A percentile compares a stretch with the other conserved stretches of the same genome.
These are phyloP conservation scores for Apiospora pterosperma DNA, from an alignment of 2,329 filamentous ascomycete genomes.

Conservation along the genomic window DNA sequence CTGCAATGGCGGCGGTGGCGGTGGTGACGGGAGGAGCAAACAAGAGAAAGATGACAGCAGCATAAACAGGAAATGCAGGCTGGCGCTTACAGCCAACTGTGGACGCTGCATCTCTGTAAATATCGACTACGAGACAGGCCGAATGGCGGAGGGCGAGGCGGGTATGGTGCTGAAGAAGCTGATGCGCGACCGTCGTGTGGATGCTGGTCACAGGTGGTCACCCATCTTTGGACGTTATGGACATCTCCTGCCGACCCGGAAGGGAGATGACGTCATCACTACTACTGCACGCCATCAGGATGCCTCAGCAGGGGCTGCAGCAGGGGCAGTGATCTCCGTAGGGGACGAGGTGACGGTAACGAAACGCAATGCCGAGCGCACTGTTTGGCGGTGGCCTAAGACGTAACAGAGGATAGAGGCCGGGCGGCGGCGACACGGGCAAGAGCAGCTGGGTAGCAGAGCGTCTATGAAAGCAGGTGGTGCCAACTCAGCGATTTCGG, in stretches of 20 bases:
- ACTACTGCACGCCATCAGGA: conserved; percentile 37
- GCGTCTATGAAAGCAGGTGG: neutral
- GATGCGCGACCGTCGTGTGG: conserved; percentile 67
- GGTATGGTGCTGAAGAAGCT: conserved; percentile 67
- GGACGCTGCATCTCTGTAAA: conserved; percentile 66
- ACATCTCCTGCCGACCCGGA: conserved; percentile 42
- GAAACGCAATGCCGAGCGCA: conserved; percentile 46
- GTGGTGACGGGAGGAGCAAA: neutral
- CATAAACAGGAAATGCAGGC: conserved; percentile 15
- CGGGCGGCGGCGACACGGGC: neutral
- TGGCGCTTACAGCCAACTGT: conserved; percentile 68
- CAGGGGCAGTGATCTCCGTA: conserved; percentile 37
- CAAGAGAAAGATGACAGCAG: neutral
- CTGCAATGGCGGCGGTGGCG: neutral
- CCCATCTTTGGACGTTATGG: conserved; percentile 73
- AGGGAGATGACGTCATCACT: conserved; percentile 23
- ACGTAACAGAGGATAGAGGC: neutral
- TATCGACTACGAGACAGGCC: conserved; percentile 67
- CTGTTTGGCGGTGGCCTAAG: conserved; percentile 50
- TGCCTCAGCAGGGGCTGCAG: neutral
- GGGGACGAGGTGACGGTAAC: conserved; percentile 55
- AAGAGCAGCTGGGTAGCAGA: neutral
- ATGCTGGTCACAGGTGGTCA: conserved; percentile 62
- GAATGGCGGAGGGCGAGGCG: conserved; percentile 49
- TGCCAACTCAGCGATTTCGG: neutral